Evolutionary conservation across 441 rosid species (phyloP), one percentile per base, ranked within the genome.

Genomic region (Sinapis alba): DNA sequence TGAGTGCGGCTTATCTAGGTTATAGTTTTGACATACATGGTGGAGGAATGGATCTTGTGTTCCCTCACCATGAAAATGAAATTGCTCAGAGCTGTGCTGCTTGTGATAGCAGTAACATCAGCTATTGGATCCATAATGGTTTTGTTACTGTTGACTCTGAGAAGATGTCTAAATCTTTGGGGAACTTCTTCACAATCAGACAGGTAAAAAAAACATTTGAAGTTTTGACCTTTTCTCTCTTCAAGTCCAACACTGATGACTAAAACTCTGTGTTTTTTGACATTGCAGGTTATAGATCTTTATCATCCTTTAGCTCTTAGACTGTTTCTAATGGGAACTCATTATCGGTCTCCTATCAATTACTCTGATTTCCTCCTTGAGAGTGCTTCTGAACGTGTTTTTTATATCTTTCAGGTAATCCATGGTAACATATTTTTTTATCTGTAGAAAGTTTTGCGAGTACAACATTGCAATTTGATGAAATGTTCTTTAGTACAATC

Each of bases 71-170:
- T 50, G 98, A 94, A 83, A 94, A 94, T 62, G 98, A 94, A 79
- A 90, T 94, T 80, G 97, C 97, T 71, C 97, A 94, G 84, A 92
- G 97, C 64, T 94, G 97, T 78, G 97, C 97, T 68, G 94, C 97
- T 64, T 94, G 97, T 80, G 83, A 83, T 65, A 77, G 77, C 69
- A 92, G 98, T 58, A 75, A 86, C 65, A 77, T 94, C 68, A 81
- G 89, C 81, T 94, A 87, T 69, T 92, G 97, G 98, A 65, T 94
- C 30, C 98, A 94, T 82, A 94, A 94, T 76, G 98, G 97, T 23
- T 92, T 90, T 82, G 98, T 94, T 75, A 92, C 91, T 58, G 72
- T 94, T 78, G 97, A 92, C 79, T 90, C 95, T 0, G 97, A 94
- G 87, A 94, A 94, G 65, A 94, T 92, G 98, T 92, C 98, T 19